These are phyloP conservation scores for Tetrapyrgos nigripes DNA, from an alignment of 1,284 basidiomycete genomes.

Conservation along the genomic window DNA sequence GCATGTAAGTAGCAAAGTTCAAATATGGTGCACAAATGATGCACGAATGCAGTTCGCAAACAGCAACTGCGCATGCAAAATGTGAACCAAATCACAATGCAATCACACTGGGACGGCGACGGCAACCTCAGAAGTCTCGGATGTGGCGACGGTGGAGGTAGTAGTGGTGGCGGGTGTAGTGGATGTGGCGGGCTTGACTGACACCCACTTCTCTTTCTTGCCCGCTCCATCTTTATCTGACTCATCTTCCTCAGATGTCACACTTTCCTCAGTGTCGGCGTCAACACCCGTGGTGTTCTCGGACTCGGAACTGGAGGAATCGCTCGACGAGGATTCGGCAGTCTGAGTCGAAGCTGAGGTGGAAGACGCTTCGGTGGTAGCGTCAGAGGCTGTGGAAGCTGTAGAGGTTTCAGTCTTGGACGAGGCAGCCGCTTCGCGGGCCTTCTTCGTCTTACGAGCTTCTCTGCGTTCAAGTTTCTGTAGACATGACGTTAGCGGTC, in stretches of 20 bases:
- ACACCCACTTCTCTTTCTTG: slow-evolving; percentile 75
- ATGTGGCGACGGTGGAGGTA: background rate
- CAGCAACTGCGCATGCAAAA: background rate
- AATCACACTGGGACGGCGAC: background rate
- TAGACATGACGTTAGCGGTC: slow-evolving; percentile 1
- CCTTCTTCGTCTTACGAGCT: slow-evolving; percentile 61
- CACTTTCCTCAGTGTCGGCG: slow-evolving; percentile 75
- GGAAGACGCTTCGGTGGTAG: slow-evolving; percentile 35
- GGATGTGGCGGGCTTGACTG: slow-evolving; percentile 51
- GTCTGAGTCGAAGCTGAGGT: slow-evolving; percentile 33
- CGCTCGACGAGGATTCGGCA: slow-evolving; percentile 18
- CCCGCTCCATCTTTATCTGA: slow-evolving; percentile 45
- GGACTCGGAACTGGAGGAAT: slow-evolving; percentile 59
- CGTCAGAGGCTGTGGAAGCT: slow-evolving; percentile 31
- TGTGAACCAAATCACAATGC: background rate
- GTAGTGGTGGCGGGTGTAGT: slow-evolving; percentile 1
- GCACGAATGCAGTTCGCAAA: background rate
- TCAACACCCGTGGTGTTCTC: slow-evolving; percentile 67
- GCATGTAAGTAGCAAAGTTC: background rate
- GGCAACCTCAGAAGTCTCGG: background rate
- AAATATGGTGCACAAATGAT: background rate
- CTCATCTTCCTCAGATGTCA: slow-evolving; percentile 77
- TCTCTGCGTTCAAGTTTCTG: slow-evolving; percentile 67
- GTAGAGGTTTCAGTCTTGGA: slow-evolving; percentile 46
- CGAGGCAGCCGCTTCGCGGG: slow-evolving; percentile 42